Conservation (phyloP, 108 stramenopile species). For the Chaetoceros tenuissimus region DNA sequence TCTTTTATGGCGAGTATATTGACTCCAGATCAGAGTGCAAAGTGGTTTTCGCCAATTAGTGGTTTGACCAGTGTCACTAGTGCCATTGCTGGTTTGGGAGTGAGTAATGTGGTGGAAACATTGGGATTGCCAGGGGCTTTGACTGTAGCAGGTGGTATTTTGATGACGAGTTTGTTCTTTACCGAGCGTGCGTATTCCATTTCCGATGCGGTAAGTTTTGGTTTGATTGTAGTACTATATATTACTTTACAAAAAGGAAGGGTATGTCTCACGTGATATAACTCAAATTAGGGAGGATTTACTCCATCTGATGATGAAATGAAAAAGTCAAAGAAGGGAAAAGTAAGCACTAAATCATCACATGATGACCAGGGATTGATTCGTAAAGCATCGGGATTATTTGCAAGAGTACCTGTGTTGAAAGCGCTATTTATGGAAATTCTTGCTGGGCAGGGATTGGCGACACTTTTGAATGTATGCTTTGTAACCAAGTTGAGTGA, state of each 20-base stretch:
- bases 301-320: slow-evolving; percentile 30
- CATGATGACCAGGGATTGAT: slow-evolving; percentile 24
- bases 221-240: background rate
- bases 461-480: slow-evolving; percentile 66
- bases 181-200: slow-evolving; percentile 50
- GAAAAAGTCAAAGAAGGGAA: slow-evolving; percentile 17
- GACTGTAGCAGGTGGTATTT: slow-evolving; percentile 43
- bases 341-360: slow-evolving; percentile 5
- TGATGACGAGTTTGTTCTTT: slow-evolving; percentile 38
- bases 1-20: slow-evolving; percentile 67
- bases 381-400: slow-evolving; percentile 40
- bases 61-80: slow-evolving; percentile 64
- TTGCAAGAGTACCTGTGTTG: slow-evolving; percentile 64
- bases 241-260: background rate
- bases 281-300: slow-evolving; percentile 42
- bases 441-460: slow-evolving; percentile 72
- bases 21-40: slow-evolving; percentile 58
- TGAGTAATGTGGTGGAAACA: slow-evolving; percentile 31
- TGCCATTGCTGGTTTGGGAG: slow-evolving; percentile 53
- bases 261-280: slow-evolving; percentile 8
- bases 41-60: slow-evolving; percentile 71
- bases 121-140: slow-evolving; percentile 47
- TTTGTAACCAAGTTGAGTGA: slow-evolving; percentile 54
- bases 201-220: slow-evolving; percentile 23
- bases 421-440: slow-evolving; percentile 70